These are phyloP conservation scores for Pseudogymnoascus sp. DNA, from an alignment of 2,329 filamentous ascomycete species.

Conservation along the genomic window DNA sequence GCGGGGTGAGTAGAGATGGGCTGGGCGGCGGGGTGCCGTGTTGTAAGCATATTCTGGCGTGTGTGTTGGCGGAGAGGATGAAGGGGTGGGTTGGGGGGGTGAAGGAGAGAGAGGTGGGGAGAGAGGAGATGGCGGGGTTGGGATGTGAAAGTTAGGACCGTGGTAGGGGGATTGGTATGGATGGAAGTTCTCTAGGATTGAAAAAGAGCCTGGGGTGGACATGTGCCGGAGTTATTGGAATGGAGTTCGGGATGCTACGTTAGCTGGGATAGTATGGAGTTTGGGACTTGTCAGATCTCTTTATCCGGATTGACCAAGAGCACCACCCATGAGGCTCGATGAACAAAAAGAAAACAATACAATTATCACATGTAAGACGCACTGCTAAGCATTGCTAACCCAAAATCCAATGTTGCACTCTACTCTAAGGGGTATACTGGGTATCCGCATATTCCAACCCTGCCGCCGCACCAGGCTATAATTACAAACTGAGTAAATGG, in stretches of 20 bases:
- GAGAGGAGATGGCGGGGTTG: conserved; percentile 67
- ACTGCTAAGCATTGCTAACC: neutral
- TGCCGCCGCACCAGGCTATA: neutral
- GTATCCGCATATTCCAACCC: conserved; percentile 4
- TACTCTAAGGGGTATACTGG: conserved; percentile 4
- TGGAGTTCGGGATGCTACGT: neutral
- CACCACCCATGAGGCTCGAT: neutral
- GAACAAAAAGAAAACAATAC: neutral
- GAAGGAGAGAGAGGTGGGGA: conserved; percentile 43
- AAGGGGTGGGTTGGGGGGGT: conserved; percentile 48
- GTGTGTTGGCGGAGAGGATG: conserved; percentile 64
- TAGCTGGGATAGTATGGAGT: neutral
- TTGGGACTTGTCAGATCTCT: neutral
- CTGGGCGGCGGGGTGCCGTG: conserved; percentile 38
- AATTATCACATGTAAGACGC: conserved; percentile 1
- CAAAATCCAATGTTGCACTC: neutral
- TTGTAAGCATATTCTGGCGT: conserved; percentile 88
- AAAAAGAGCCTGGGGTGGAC: neutral
- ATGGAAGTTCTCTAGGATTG: neutral
- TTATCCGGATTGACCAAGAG: neutral
- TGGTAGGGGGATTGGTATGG: neutral
- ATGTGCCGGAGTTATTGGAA: neutral
- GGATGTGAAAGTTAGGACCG: conserved; percentile 22
- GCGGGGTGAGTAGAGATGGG: conserved; percentile 36
- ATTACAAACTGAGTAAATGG: conserved; percentile 9